A percentile compares a stretch with the other conserved stretches of the same genome.
phyloP scores from a whole-genome alignment of 1,139 yeast species.

The Kodamaea sp. region DNA sequence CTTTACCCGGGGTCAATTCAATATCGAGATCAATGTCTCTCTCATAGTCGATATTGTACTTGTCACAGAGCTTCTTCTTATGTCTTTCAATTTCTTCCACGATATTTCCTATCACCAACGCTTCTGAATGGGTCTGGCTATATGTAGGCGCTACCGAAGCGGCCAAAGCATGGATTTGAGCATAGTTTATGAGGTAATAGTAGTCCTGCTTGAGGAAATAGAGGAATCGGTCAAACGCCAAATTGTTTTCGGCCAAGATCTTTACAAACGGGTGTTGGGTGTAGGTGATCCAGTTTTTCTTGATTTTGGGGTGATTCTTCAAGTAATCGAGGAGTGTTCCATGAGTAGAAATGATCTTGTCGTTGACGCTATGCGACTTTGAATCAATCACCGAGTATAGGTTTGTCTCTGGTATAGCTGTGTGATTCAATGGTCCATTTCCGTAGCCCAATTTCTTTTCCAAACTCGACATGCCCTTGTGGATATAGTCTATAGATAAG shows the following conservation, averaged over 20 bases:
- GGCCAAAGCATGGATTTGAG: constrained; percentile 66
- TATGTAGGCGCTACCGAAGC: constrained; percentile 62
- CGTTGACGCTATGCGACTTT: neutral
- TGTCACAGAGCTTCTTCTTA: constrained; percentile 45
- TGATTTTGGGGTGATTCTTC: constrained; percentile 56
- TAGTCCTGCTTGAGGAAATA: constrained; percentile 73
- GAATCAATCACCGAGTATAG: constrained; percentile 10
- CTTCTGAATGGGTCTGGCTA: constrained; percentile 52
- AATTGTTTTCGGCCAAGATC: constrained; percentile 51
- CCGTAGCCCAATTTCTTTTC: constrained; percentile 52
- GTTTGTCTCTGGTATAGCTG: constrained; percentile 21
- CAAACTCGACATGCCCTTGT: constrained; percentile 53
- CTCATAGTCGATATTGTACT: constrained; percentile 48
- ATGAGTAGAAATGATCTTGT: neutral
- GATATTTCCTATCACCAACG: constrained; percentile 53
- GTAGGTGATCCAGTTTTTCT: constrained; percentile 58
- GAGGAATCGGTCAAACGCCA: constrained; percentile 53
- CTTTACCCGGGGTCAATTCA: constrained; percentile 51
- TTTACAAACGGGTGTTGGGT: constrained; percentile 63
- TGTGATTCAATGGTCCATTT: constrained; percentile 75
- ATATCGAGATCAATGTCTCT: constrained; percentile 40
- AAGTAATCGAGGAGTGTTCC: constrained; percentile 48
- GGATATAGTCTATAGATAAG: constrained; percentile 64
- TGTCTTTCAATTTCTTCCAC: constrained; percentile 61
- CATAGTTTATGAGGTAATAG: constrained; percentile 67